Evolutionary conservation across 768 basidiomycete species (phyloP).

Genomic region (Naematelia encephala): DNA sequence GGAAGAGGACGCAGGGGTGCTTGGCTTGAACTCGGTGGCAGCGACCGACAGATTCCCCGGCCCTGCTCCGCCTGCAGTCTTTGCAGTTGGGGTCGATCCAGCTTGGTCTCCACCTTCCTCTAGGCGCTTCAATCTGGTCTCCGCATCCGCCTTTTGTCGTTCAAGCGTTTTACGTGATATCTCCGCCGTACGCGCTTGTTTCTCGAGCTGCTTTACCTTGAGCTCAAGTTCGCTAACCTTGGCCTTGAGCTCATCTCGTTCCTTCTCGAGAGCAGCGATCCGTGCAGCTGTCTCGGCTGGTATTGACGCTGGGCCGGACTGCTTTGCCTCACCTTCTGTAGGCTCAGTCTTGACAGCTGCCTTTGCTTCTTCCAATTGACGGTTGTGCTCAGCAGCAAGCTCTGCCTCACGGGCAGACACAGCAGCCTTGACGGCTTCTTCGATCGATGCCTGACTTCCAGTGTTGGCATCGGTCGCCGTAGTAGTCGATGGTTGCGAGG

Average conservation of each 20-base stretch:
- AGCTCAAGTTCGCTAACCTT: conserved; percentile 27
- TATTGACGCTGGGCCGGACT: not conserved
- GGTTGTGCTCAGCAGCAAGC: conserved; percentile 20
- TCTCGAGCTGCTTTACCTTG: conserved; percentile 37
- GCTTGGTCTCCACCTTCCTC: conserved; percentile 19
- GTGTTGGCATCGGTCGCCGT: conserved; percentile 1
- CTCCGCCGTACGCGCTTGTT: conserved; percentile 38
- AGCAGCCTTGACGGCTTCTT: conserved; percentile 39
- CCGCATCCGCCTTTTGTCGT: conserved; percentile 35
- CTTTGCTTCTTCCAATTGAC: conserved; percentile 22
- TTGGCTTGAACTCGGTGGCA: conserved; percentile 21
- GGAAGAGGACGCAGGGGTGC: conserved; percentile 6
- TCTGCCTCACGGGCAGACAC: conserved; percentile 38
- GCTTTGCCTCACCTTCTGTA: not conserved
- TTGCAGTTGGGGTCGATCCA: conserved; percentile 3
- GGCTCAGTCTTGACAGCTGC: conserved; percentile 3
- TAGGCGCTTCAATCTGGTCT: conserved; percentile 30
- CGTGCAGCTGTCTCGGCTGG: conserved; percentile 18
- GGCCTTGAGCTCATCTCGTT: conserved; percentile 19
- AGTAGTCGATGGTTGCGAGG: conserved; percentile 1
- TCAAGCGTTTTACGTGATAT: conserved; percentile 41
- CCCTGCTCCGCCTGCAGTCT: not conserved
- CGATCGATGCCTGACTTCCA: conserved; percentile 22
- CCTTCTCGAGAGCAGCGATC: conserved; percentile 22
- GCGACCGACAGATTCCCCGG: conserved; percentile 10